phyloP scores from a whole-genome alignment of 192 early-diverging fungal species.

The Phlyctochytrium arcticum region DNA sequence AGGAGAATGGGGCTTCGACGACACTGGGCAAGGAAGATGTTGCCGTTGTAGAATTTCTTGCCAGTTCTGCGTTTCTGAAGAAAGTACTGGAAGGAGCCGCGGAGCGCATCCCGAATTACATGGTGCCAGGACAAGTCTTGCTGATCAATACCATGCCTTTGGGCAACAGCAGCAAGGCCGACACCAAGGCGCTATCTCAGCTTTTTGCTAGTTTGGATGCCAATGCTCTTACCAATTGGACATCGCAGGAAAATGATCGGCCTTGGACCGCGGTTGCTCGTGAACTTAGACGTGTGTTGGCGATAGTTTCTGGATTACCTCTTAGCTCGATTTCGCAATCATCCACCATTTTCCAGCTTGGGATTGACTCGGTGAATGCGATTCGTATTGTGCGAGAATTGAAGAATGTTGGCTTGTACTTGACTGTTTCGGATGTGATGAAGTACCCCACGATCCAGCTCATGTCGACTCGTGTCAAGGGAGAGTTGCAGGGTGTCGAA shows the following conservation, averaged over 20 bases:
- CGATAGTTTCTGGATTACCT: not conserved
- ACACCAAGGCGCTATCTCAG: not conserved
- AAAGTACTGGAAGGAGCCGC: not conserved
- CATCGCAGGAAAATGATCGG: not conserved
- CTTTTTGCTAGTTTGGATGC: constrained; percentile 1
- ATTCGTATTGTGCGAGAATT: not conserved
- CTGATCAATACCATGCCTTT: constrained; percentile 6
- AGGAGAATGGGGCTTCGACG: not conserved
- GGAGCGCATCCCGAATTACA: not conserved
- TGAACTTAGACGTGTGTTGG: not conserved
- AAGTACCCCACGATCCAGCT: not conserved
- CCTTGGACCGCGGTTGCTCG: not conserved
- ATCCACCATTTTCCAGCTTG: constrained; percentile 3
- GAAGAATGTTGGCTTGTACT: not conserved
- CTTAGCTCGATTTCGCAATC: not conserved
- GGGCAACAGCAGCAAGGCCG: constrained; percentile 1
- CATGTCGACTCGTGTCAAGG: not conserved
- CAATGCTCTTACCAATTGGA: not conserved
- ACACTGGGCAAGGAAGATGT: not conserved
- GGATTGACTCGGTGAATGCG: constrained; percentile 1
- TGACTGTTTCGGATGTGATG: constrained; percentile 1
- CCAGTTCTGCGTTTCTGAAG: not conserved
- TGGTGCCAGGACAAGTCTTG: constrained; percentile 8
- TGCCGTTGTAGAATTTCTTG: not conserved
- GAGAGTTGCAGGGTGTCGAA: not conserved